These are phyloP conservation scores for Rhodotorula paludigena DNA, from an alignment of 768 basidiomycete genomes.

Conservation along the genomic window DNA sequence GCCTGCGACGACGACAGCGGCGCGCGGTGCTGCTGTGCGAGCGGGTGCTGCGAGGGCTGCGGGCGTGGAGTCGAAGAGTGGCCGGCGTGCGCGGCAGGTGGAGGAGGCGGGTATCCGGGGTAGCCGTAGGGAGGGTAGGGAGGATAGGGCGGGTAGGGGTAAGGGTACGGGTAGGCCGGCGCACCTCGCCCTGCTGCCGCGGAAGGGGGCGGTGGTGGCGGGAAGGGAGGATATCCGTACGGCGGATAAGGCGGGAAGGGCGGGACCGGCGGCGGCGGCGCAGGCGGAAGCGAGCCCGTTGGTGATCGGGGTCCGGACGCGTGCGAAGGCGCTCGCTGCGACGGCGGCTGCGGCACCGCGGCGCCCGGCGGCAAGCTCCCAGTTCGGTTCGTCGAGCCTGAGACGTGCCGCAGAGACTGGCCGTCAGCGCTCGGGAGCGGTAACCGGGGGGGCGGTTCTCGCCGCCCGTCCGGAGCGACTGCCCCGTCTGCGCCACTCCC, in stretches of 20 bases:
- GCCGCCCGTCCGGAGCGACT: not conserved
- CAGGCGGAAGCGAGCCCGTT: not conserved
- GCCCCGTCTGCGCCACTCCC: not conserved
- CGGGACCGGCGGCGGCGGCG: not conserved
- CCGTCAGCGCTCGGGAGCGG: not conserved
- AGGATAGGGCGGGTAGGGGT: not conserved
- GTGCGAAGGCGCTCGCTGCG: not conserved
- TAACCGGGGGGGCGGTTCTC: not conserved
- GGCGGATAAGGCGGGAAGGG: conserved; percentile 6
- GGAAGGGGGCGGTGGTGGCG: not conserved
- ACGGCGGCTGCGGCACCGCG: not conserved
- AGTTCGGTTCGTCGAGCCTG: not conserved
- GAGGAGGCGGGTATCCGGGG: not conserved
- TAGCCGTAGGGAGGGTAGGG: conserved; percentile 1
- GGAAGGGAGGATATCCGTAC: conserved; percentile 8
- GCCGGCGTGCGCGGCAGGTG: not conserved
- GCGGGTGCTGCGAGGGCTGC: not conserved
- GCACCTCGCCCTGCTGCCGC: not conserved
- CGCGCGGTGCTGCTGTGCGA: not conserved
- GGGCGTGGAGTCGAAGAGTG: not conserved
- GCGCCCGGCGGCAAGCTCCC: not conserved
- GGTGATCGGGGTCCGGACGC: not conserved
- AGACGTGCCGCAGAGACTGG: not conserved
- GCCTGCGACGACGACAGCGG: not conserved
- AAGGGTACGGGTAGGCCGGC: not conserved